Percentiles rank a stretch among this genome's conserved stretches.
Conservation (phyloP, 73 alveolate genomes). For the Tetrahymena borealis region DNA sequence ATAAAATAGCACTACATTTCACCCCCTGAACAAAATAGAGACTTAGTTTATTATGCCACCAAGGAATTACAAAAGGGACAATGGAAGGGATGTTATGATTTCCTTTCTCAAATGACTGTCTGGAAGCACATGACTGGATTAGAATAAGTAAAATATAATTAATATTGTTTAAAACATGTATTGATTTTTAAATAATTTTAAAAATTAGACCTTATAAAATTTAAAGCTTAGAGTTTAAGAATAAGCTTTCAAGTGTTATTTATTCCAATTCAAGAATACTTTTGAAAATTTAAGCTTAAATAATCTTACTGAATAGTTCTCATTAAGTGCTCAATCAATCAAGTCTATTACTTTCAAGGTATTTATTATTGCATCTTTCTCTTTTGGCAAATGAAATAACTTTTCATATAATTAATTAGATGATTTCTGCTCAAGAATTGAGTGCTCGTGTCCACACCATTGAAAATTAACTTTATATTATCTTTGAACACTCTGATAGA, state of each 20-base stretch:
- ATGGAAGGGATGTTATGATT: neutral
- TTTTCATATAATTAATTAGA: no score
- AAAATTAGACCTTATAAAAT: neutral
- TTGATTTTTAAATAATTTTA: neutral
- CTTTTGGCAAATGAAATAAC: no score
- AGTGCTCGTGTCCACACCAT: neutral
- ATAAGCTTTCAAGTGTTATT: neutral
- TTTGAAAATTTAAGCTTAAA: neutral
- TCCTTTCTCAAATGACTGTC: neutral
- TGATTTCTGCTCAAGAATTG: neutral
- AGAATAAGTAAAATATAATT: neutral
- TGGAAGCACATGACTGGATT: neutral
- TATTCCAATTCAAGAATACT: neutral
- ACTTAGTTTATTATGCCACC: neutral
- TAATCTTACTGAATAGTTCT: neutral
- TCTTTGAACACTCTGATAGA: neutral
- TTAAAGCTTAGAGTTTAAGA: neutral
- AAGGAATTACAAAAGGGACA: neutral
- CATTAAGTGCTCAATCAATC: neutral
- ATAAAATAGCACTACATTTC: neutral
- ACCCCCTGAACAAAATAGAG: conserved; percentile 1
- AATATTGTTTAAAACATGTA: neutral
- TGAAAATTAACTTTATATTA: neutral
- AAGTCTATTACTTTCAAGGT: neutral
- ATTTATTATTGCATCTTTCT: no score